Conservation (phyloP, 75 land plant species). For the Pinus taeda region DNA sequence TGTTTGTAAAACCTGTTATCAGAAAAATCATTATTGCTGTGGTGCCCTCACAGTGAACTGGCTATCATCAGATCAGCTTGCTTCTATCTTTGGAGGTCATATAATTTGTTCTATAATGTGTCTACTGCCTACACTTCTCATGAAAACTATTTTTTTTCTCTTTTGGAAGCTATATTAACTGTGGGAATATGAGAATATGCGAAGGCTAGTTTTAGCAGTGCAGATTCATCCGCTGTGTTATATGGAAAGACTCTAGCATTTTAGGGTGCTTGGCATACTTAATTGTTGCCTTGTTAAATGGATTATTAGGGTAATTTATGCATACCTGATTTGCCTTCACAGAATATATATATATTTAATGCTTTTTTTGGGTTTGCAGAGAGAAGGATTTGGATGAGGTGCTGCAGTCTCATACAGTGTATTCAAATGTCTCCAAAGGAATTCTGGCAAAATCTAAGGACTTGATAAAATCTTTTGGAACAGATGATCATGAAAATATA, state of each 20-base stretch:
- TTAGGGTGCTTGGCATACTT: not conserved
- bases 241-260: not conserved
- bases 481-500: conserved; percentile 78
- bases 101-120: not conserved
- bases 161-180: not conserved
- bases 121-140: not conserved
- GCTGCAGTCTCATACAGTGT: conserved; percentile 91
- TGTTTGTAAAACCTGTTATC: not conserved
- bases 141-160: not conserved
- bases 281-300: not conserved
- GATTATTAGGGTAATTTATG: not conserved
- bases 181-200: not conserved
- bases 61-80: no score
- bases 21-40: not conserved
- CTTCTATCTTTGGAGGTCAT: no score
- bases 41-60: no score
- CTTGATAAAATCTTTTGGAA: conserved; percentile 73
- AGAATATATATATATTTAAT: not conserved
- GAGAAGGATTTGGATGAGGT: conserved; percentile 99
- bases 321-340: not conserved
- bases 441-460: conserved; percentile 93
- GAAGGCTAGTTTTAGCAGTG: not conserved
- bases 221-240: not conserved
- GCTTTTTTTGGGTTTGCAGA: conserved; percentile 31
- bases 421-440: conserved; percentile 95